Percentiles rank a stretch among this genome's conserved stretches.
Conservation (phyloP, 2,329 filamentous ascomycete genomes). For the Ophiostoma piceae region DNA sequence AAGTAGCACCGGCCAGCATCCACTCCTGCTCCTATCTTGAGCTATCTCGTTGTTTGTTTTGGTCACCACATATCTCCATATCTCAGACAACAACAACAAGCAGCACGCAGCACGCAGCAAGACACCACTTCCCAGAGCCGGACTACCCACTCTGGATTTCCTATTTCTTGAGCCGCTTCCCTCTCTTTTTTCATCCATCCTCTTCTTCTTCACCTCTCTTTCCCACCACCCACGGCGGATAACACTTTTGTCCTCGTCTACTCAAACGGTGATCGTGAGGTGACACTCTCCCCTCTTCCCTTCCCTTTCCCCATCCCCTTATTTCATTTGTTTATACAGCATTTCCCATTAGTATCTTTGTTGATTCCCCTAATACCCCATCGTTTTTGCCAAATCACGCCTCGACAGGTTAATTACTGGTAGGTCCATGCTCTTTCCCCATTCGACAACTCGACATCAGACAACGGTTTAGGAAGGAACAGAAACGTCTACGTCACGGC, state of each 20-base stretch:
- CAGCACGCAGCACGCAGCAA: background rate
- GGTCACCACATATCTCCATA: background rate
- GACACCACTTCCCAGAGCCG: background rate
- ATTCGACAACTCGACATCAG: background rate
- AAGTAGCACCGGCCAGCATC: background rate
- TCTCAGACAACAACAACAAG: constrained; percentile 25
- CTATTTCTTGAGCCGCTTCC: constrained; percentile 30
- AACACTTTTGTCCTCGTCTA: constrained; percentile 33
- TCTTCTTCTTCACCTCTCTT: constrained; percentile 26
- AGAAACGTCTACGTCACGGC: background rate
- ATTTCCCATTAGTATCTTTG: constrained; percentile 14
- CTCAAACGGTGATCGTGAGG: constrained; percentile 41
- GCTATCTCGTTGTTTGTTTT: constrained; percentile 13
- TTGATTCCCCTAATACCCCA: constrained; percentile 15
- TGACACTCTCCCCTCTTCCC: constrained; percentile 27
- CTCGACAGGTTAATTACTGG: constrained; percentile 22
- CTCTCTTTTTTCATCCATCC: constrained; percentile 22
- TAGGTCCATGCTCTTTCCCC: constrained; percentile 17
- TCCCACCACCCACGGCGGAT: constrained; percentile 49
- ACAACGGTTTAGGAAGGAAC: background rate
- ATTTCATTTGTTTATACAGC: constrained; percentile 19
- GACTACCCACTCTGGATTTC: constrained; percentile 26
- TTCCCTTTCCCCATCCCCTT: constrained; percentile 3
- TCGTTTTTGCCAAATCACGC: constrained; percentile 11
- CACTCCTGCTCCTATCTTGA: background rate